Evolutionary conservation across 2,329 filamentous ascomycete species (phyloP).

Genomic region (Metarhizium robertsii): DNA sequence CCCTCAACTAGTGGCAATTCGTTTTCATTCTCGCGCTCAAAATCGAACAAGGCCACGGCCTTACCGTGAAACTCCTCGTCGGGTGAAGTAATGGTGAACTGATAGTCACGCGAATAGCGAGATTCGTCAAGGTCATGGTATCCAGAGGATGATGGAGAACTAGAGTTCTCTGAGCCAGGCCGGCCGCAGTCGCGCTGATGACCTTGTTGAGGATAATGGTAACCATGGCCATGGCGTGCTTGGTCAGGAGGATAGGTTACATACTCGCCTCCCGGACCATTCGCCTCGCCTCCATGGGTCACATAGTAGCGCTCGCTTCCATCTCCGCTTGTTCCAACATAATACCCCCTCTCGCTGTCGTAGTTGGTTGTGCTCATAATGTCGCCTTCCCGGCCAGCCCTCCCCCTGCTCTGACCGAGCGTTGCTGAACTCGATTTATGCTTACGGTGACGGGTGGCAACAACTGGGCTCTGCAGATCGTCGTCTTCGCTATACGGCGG

Average conservation of each 20-base stretch:
- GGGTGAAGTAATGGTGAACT: slow-evolving; percentile 88
- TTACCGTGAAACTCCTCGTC: slow-evolving; percentile 98
- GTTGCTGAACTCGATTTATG: slow-evolving; percentile 61
- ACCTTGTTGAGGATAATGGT: slow-evolving; percentile 31
- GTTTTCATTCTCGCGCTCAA: slow-evolving; percentile 91
- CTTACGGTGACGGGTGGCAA: slow-evolving; percentile 76
- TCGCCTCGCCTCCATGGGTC: slow-evolving; percentile 57
- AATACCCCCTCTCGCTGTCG: slow-evolving; percentile 56
- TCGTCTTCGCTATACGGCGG: slow-evolving; percentile 95
- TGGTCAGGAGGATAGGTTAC: slow-evolving; percentile 67
- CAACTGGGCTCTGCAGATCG: slow-evolving; percentile 84
- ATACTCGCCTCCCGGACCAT: slow-evolving; percentile 70
- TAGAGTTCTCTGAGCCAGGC: slow-evolving; percentile 48
- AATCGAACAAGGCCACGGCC: slow-evolving; percentile 90
- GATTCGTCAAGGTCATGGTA: slow-evolving; percentile 58
- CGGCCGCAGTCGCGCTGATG: slow-evolving; percentile 43
- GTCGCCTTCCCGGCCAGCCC: slow-evolving; percentile 35
- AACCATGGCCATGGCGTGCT: slow-evolving; percentile 44
- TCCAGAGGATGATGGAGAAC: slow-evolving; percentile 48
- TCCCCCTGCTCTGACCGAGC: slow-evolving; percentile 32
- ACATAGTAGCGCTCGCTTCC: slow-evolving; percentile 69
- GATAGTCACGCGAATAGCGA: slow-evolving; percentile 82
- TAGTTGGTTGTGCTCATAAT: slow-evolving; percentile 40
- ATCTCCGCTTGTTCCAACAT: slow-evolving; percentile 57
- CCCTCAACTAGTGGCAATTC: slow-evolving; percentile 88